Base-by-base conservation (phyloP, 495 filamentous ascomycete species). In the Astrothelium macrocarpum region DNA sequence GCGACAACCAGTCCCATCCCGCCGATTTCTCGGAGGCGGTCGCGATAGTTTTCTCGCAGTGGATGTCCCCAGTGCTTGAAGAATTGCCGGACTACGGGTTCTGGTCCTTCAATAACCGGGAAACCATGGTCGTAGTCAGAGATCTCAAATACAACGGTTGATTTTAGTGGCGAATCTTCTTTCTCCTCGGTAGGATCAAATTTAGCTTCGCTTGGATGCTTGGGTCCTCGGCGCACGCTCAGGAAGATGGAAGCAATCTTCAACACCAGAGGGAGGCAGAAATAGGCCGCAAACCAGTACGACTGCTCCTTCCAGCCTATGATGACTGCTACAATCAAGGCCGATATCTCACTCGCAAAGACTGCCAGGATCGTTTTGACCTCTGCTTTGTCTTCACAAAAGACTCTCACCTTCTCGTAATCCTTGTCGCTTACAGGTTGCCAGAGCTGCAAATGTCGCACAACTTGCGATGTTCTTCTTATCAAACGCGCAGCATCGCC, bases 51-150 rank as follows among this genome's bases (percentile, higher is more conserved):
- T 20, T 49, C 43, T 9, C 43, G 43, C 32, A 67, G 32, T n/a
- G 65, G 65, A 42, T 67, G 65, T 23, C 65, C 65, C 36, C 64
- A 67, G 62, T 67, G 65, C 23, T 58, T 56, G 20, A 63, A 60
- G 56, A 67, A 67, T 59, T 67, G 65, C 23, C 59, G 20, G 11
- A 67, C 65, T 26, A 43, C 32, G 25, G 49, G 32, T 28, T 63
- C 61, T 32, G 53, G 53, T 49, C 65, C 65, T 60, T 56, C 39
- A 62, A 67, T 61, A 56, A 67, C 42, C 2, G 64, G 43, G 62
- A 67, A 67, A 11, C 62, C 62, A 46, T 63, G 34, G n/a, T 62
- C 65, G 5, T 36, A 25, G n/a, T 32, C 56, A 18, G 64, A 32
- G n/a, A 67, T 46, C 56, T 67, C 65, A 32, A 64, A 65, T 42